These are phyloP conservation scores for Didymella sp. DNA, from an alignment of 2,329 filamentous ascomycete species.

Conservation along the genomic window DNA sequence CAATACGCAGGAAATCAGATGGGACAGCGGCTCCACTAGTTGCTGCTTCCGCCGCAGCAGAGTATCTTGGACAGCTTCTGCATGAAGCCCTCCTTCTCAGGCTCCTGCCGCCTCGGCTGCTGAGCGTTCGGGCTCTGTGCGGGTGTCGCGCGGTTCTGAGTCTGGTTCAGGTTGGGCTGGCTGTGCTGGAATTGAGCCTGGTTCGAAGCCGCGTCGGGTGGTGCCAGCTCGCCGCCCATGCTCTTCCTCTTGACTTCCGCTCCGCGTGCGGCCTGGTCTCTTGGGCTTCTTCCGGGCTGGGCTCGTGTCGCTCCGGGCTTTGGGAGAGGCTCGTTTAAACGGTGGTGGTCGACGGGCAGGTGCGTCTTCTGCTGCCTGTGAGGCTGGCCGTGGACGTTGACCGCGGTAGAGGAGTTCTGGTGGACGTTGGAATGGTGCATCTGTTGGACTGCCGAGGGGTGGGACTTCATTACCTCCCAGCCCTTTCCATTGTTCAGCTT, in stretches of 20 bases:
- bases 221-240: slow-evolving; percentile 78
- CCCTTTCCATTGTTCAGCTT: slow-evolving; percentile 93
- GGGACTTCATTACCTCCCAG: slow-evolving; percentile 80
- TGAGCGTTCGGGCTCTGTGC: slow-evolving; percentile 53
- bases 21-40: slow-evolving; percentile 26
- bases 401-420: slow-evolving; percentile 81
- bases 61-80: slow-evolving; percentile 93
- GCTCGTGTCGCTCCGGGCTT: slow-evolving; percentile 69
- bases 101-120: slow-evolving; percentile 66
- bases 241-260: slow-evolving; percentile 64
- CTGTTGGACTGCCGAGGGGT: slow-evolving; percentile 71
- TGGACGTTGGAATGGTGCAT: slow-evolving; percentile 79
- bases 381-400: slow-evolving; percentile 77
- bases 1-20: slow-evolving; percentile 32
- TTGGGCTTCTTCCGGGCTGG: slow-evolving; percentile 50
- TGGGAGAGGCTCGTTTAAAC: slow-evolving; percentile 58
- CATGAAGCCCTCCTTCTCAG: slow-evolving; percentile 74
- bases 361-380: slow-evolving; percentile 65
- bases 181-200: slow-evolving; percentile 97
- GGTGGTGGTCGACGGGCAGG: slow-evolving; percentile 52
- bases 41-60: slow-evolving; percentile 70
- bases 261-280: slow-evolving; percentile 36
- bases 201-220: slow-evolving; percentile 81
- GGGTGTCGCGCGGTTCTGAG: slow-evolving; percentile 62
- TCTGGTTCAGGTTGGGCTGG: slow-evolving; percentile 75